Evolutionary conservation across 2,329 filamentous ascomycete genomes (phyloP).

Genomic region (Pezicula radicicola): DNA sequence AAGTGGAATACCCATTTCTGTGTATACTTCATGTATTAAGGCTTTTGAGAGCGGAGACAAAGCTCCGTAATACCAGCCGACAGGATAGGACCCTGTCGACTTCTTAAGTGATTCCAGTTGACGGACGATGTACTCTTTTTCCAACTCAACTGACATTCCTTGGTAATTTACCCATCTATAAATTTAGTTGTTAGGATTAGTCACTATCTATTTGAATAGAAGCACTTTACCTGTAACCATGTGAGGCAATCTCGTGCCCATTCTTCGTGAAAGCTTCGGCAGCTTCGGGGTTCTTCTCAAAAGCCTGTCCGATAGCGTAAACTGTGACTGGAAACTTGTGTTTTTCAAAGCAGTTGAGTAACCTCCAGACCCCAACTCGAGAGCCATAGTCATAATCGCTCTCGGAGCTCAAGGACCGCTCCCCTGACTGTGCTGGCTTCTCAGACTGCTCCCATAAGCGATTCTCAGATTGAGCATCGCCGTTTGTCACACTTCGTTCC

Average conservation of each 20-base stretch:
- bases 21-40: slow-evolving; percentile 42
- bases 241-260: slow-evolving; percentile 35
- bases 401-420: slow-evolving; percentile 16
- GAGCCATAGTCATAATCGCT: slow-evolving; percentile 29
- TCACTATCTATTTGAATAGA: not conserved
- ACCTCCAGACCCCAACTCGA: slow-evolving; percentile 31
- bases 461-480: slow-evolving; percentile 22
- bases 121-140: slow-evolving; percentile 31
- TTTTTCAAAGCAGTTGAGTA: slow-evolving; percentile 34
- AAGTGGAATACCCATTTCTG: slow-evolving; percentile 46
- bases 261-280: slow-evolving; percentile 22
- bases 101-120: slow-evolving; percentile 28
- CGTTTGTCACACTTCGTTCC: slow-evolving; percentile 29
- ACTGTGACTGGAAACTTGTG: slow-evolving; percentile 35
- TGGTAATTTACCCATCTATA: slow-evolving; percentile 35
- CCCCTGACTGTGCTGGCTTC: not conserved
- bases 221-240: slow-evolving; percentile 25
- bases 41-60: slow-evolving; percentile 35
- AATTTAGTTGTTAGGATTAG: not conserved
- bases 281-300: slow-evolving; percentile 35
- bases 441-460: slow-evolving; percentile 6
- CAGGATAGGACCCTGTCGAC: slow-evolving; percentile 26
- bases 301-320: slow-evolving; percentile 32
- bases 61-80: slow-evolving; percentile 28
- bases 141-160: slow-evolving; percentile 30